Evolutionary conservation across 768 basidiomycete species (phyloP), one percentile per base, ranked within the genome.

Genomic region (Xerocomellus dryophilus): DNA sequence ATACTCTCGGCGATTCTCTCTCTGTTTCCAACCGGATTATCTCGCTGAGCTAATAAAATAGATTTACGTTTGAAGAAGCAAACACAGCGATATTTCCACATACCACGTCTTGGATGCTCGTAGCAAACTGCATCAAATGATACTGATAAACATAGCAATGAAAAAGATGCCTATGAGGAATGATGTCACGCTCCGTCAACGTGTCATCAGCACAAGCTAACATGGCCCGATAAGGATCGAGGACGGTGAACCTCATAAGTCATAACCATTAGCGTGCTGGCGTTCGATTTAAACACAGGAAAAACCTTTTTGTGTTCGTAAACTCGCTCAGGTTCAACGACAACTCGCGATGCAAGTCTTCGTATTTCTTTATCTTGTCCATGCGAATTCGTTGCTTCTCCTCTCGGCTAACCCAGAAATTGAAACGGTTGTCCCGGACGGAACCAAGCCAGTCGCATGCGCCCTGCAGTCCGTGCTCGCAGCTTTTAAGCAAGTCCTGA

Each of bases 61-160:
- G 12, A 27, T 39, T 38, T 17, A 17, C 35, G 15, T 34, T 34
- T 11, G 21, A 45, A 4, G 7, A 34, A 40, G 1, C 2, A n/a
- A 14, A 12, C 9, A 17, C 5, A 4, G 2, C n/a, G 2, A 47
- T 17, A 2, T 10, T 18, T 23, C 17, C 36, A 57, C 76, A 20
- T 41, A 80, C 78, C 53, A 73, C 46, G 10, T 68, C 68, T 17
- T 64, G 57, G 5, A 77, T 52, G 8, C 63, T 56, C 11, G 56
- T 53, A 3, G 71, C 62, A 56, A 79, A 76, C 10, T 64, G 68
- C 64, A 77, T 73, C 46, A 76, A 59, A 54, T 80, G 79, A 50
- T 74, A 78, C 56, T 91, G 86, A 64, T 87, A 90, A 27, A 87
- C 79, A 60, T 85, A 90, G 47, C 84, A 86, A 51, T 88, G 74